phyloP scores from a whole-genome alignment of 2,329 filamentous ascomycete genomes.

The Cladosporium sp. region DNA sequence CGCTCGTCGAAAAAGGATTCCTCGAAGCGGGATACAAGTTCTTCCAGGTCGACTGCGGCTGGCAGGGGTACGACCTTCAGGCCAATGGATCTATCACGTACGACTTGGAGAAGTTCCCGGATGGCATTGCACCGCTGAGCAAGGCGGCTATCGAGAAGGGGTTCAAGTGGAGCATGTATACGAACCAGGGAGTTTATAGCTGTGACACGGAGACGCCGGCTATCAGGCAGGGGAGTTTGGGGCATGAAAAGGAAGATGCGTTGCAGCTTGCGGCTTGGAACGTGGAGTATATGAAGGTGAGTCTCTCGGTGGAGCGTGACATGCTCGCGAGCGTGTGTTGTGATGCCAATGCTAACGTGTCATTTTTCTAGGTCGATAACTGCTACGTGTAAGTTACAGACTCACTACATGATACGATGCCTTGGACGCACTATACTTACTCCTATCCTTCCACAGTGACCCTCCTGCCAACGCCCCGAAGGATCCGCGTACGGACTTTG shows the following conservation, averaged over 20 bases:
- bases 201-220: slow-evolving; percentile 28
- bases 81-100: slow-evolving; percentile 42
- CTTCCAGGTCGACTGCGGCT: slow-evolving; percentile 56
- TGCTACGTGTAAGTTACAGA: slow-evolving; percentile 29
- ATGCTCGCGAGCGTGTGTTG: not conserved
- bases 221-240: slow-evolving; percentile 45
- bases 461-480: slow-evolving; percentile 31
- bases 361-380: slow-evolving; percentile 30
- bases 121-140: slow-evolving; percentile 50
- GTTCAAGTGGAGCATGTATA: slow-evolving; percentile 49
- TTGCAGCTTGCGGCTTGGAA: slow-evolving; percentile 59
- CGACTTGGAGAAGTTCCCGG: slow-evolving; percentile 50
- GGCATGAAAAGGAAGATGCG: slow-evolving; percentile 60
- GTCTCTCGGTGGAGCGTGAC: not conserved
- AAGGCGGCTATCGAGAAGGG: slow-evolving; percentile 53
- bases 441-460: slow-evolving; percentile 1
- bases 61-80: slow-evolving; percentile 53
- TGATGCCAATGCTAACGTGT: not conserved
- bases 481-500: slow-evolving; percentile 33
- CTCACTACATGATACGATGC: not conserved
- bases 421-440: not conserved
- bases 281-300: slow-evolving; percentile 56
- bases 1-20: slow-evolving; percentile 48
- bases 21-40: slow-evolving; percentile 53
- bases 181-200: slow-evolving; percentile 42